phyloP scores from a whole-genome alignment of 768 basidiomycete genomes.

The Suillus alpinus region DNA sequence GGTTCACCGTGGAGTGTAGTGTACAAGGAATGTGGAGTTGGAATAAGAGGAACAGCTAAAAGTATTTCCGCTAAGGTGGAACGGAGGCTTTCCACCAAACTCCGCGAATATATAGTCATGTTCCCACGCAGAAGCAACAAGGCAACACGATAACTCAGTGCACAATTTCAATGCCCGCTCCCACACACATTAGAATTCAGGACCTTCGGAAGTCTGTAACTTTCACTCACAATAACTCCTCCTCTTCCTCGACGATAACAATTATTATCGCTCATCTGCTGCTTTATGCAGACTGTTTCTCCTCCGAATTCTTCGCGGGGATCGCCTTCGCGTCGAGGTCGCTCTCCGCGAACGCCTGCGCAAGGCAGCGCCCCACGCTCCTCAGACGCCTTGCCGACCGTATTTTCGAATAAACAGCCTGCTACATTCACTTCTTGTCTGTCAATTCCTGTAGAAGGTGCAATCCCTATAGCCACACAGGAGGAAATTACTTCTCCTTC shows the following conservation, averaged over 20 bases:
- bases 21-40: neutral
- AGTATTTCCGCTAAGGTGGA: conserved; percentile 8
- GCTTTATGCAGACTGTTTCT: conserved; percentile 42
- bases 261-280: conserved; percentile 5
- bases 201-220: conserved; percentile 19
- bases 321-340: conserved; percentile 60
- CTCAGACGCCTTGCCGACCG: conserved; percentile 45
- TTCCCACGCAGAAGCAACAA: conserved; percentile 32
- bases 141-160: conserved; percentile 38
- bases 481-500: conserved; percentile 35
- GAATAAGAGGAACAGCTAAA: neutral
- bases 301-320: conserved; percentile 51
- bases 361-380: conserved; percentile 38
- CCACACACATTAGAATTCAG: conserved; percentile 34
- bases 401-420: conserved; percentile 47
- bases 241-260: conserved; percentile 10
- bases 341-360: conserved; percentile 54
- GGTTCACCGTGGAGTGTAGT: neutral
- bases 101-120: conserved; percentile 29
- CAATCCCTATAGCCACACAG: conserved; percentile 57
- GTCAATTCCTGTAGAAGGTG: conserved; percentile 75
- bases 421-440: conserved; percentile 64
- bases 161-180: conserved; percentile 39
- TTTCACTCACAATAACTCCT: conserved; percentile 13
- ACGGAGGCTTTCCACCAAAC: conserved; percentile 33